Conservation (phyloP, 2,329 filamentous ascomycete genomes). For the Calonectria hawksworthii region DNA sequence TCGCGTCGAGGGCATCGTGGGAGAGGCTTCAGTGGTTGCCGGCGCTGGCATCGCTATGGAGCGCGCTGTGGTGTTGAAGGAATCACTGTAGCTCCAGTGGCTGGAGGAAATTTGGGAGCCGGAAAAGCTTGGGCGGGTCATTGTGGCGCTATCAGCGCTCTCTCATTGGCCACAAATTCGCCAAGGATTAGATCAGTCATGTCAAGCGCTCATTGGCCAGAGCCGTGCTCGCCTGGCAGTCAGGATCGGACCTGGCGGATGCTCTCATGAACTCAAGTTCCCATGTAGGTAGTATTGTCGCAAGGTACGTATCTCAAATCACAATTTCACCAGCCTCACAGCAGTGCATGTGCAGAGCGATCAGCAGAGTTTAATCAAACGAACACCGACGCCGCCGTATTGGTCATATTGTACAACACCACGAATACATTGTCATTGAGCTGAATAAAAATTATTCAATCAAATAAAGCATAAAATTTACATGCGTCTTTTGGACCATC, state of each 20-base stretch:
- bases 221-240: neutral
- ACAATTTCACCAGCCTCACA: neutral
- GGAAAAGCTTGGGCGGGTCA: conserved; percentile 19
- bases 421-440: neutral
- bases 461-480: neutral
- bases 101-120: conserved; percentile 5
- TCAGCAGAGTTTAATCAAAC: neutral
- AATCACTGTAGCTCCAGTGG: conserved; percentile 25
- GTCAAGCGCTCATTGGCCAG: conserved; percentile 3
- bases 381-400: neutral
- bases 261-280: neutral
- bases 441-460: neutral
- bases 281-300: neutral
- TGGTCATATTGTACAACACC: neutral
- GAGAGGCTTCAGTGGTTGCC: conserved; percentile 10
- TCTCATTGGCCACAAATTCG: conserved; percentile 1
- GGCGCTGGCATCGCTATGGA: conserved; percentile 14
- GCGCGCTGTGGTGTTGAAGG: conserved; percentile 26
- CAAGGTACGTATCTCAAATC: neutral
- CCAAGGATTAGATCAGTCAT: neutral
- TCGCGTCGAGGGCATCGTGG: conserved; percentile 20
- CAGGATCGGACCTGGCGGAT: neutral
- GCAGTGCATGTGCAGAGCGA: neutral
- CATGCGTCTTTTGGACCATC: neutral
- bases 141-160: neutral